Evolutionary conservation across 495 filamentous ascomycete genomes (phyloP).

Genomic region (Staphylotrichum longicolle): DNA sequence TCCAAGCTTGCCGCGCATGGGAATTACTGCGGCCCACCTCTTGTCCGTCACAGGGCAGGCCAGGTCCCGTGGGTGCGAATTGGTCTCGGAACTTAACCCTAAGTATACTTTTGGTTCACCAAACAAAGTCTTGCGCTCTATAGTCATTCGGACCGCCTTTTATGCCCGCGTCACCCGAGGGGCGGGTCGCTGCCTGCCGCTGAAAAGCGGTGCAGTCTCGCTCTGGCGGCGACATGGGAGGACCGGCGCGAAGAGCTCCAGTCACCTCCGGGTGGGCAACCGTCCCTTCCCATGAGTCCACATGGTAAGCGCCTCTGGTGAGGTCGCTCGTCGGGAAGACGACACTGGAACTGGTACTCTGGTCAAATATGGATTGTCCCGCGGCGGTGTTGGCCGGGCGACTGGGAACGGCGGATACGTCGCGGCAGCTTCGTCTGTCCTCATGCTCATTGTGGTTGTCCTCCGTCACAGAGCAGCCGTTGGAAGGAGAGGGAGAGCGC

Average conservation of each 20-base stretch:
- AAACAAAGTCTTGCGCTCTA: conserved; percentile 42
- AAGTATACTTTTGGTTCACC: conserved; percentile 57
- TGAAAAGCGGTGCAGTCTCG: conserved; percentile 41
- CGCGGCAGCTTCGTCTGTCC: conserved; percentile 32
- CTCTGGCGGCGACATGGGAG: conserved; percentile 31
- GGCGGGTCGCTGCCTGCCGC: conserved; percentile 29
- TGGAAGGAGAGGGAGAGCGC: conserved; percentile 40
- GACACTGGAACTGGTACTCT: conserved; percentile 60
- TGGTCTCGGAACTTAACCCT: conserved; percentile 78
- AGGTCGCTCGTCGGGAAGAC: conserved; percentile 60
- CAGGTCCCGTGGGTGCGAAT: conserved; percentile 48
- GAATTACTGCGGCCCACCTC: conserved; percentile 26
- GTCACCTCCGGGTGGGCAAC: conserved; percentile 43
- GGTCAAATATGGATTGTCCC: conserved; percentile 49
- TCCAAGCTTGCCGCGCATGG: conserved; percentile 38
- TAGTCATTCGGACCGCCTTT: conserved; percentile 43
- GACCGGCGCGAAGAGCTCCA: conserved; percentile 47
- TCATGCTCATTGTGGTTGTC: conserved; percentile 23
- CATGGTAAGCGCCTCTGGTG: conserved; percentile 62
- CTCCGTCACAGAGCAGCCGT: conserved; percentile 8
- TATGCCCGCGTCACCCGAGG: conserved; percentile 32
- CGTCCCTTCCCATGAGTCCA: conserved; percentile 57
- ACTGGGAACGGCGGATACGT: conserved; percentile 17
- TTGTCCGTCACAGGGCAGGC: conserved; percentile 20
- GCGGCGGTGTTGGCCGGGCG: conserved; percentile 39